Base-by-base conservation (phyloP, 108 stramenopile genomes). In the Nitzschia sp. region DNA sequence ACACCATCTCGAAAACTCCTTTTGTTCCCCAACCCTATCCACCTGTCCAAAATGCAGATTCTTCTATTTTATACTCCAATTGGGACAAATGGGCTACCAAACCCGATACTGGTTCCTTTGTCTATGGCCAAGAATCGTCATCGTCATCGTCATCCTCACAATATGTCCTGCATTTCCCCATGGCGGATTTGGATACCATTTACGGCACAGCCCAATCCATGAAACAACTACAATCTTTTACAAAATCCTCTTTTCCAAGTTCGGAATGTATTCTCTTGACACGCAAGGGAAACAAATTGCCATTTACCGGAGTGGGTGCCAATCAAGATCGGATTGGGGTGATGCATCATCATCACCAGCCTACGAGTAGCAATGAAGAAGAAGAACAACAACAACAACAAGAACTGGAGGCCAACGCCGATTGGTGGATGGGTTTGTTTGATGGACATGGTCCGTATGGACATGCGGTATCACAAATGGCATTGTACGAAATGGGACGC, bases 391-490 rank as follows among this genome's bases (percentile, higher is more conserved):
- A n/a, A n/a, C n/a, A n/a, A n/a, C n/a, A n/a, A n/a, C n/a, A n/a
- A n/a, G n/a, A n/a, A n/a, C n/a, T n/a, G n/a, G n/a, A n/a, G n/a
- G n/a, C n/a, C n/a, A n/a, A n/a, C n/a, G 67, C 14, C 41, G 81
- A 60, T 78, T 87, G 40, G 57, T 93, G 75, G 39, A 72, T 89
- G 50, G 86, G 85, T 1, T 51, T 90, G 37, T 86, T 89, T 54
- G 92, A 93, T 65, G 92, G 92, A 17, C 92, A 93, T 63, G 89
- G 86, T 20, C 55, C 60, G 6, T 22, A 70, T 9, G 92, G 92
- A 14, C 83, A 86, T 42, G 67, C 48, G 9, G 70, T 80, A 20
- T 70, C 89, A 0, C 73, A 83, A 43, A 80, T 55, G 62, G 81
- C 74, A 7, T 67, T 71, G 38, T 52, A 59, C 24, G 82, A 85